Conservation (phyloP, 768 basidiomycete genomes). For the Butyriboletus loyo region DNA sequence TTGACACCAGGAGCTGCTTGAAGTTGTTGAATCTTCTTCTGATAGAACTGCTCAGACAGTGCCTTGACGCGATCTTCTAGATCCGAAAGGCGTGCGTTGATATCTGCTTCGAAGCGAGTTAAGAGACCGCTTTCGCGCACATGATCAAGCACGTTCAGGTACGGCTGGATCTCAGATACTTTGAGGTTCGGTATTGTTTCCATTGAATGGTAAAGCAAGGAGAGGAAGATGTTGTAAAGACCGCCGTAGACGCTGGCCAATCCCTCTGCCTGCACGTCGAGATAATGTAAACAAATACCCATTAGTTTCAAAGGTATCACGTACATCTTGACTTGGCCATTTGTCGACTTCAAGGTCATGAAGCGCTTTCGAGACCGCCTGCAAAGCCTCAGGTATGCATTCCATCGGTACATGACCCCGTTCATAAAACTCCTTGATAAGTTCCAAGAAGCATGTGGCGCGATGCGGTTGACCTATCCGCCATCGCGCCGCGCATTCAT, state of each 20-base stretch:
- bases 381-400: slow-evolving; percentile 88
- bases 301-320: slow-evolving; percentile 29
- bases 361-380: slow-evolving; percentile 65
- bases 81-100: slow-evolving; percentile 62
- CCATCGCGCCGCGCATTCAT: slow-evolving; percentile 89
- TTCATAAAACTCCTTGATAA: slow-evolving; percentile 85
- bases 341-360: slow-evolving; percentile 66
- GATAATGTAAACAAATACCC: slow-evolving; percentile 2
- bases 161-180: slow-evolving; percentile 62
- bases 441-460: slow-evolving; percentile 75
- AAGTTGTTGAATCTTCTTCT: slow-evolving; percentile 58
- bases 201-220: slow-evolving; percentile 79
- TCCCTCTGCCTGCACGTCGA: slow-evolving; percentile 54
- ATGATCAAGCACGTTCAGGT: slow-evolving; percentile 64
- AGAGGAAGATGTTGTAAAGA: slow-evolving; percentile 85
- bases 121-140: slow-evolving; percentile 69
- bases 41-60: slow-evolving; percentile 61
- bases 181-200: slow-evolving; percentile 75
- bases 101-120: slow-evolving; percentile 71
- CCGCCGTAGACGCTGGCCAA: slow-evolving; percentile 64
- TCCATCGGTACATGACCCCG: slow-evolving; percentile 90
- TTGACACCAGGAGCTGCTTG: slow-evolving; percentile 74
- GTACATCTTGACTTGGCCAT: slow-evolving; percentile 82
- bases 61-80: slow-evolving; percentile 62
- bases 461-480: slow-evolving; percentile 79